Percentiles rank a stretch among this genome's conserved stretches.
Conservation (phyloP, 1,139 yeast genomes). For the Kluyveromyces marxianus region DNA sequence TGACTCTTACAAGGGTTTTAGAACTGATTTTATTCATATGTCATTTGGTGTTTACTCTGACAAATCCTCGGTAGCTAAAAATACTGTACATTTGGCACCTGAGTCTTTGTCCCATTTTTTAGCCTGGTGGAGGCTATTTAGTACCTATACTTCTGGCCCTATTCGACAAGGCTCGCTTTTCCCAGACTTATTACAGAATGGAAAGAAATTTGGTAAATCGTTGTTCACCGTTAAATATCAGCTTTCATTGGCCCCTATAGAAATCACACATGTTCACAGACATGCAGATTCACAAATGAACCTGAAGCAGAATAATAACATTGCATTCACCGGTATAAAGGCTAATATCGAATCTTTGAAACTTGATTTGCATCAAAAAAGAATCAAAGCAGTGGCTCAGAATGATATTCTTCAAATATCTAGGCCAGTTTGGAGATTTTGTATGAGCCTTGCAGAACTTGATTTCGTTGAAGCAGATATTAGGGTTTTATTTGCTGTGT, state of each 20-base stretch:
- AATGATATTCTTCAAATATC: slow-evolving; percentile 50
- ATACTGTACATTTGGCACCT: slow-evolving; percentile 69
- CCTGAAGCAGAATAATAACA: slow-evolving; percentile 38
- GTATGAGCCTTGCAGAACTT: slow-evolving; percentile 69
- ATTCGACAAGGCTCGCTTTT: slow-evolving; percentile 65
- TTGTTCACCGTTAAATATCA: slow-evolving; percentile 73
- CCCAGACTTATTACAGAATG: slow-evolving; percentile 30
- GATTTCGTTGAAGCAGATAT: slow-evolving; percentile 66
- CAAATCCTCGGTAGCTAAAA: slow-evolving; percentile 36
- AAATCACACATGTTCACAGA: slow-evolving; percentile 60
- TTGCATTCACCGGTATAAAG: slow-evolving; percentile 71
- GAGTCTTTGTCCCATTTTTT: slow-evolving; percentile 57
- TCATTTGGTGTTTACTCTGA: slow-evolving; percentile 58
- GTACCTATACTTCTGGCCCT: slow-evolving; percentile 65
- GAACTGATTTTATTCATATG: slow-evolving; percentile 71
- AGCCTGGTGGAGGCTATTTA: slow-evolving; percentile 74
- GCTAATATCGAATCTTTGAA: slow-evolving; percentile 54
- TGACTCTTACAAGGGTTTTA: slow-evolving; percentile 69
- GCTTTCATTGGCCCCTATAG: slow-evolving; percentile 59
- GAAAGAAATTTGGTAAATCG: slow-evolving; percentile 61
- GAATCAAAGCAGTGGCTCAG: slow-evolving; percentile 50
- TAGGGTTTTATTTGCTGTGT: slow-evolving; percentile 58
- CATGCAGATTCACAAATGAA: slow-evolving; percentile 42
- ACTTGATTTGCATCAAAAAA: slow-evolving; percentile 75
- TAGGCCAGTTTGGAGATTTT: slow-evolving; percentile 49